Conservation (phyloP, 2,329 filamentous ascomycete species). For the Alternaria solani region DNA sequence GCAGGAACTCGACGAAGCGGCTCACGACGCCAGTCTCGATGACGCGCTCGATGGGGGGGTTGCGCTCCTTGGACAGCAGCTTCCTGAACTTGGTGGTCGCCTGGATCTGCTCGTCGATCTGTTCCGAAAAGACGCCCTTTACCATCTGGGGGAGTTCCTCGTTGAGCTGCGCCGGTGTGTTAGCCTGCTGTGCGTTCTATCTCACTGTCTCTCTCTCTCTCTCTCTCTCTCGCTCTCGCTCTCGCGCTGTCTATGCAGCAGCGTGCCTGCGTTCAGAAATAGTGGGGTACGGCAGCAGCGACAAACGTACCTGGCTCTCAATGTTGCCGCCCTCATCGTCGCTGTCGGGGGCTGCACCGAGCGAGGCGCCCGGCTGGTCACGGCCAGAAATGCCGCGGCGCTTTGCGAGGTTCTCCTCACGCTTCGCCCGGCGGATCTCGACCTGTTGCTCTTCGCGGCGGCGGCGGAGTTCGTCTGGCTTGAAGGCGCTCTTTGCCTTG, state of each 20-base stretch:
- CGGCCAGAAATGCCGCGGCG: conserved; percentile 89
- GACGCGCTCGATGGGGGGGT: conserved; percentile 98
- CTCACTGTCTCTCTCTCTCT: not conserved
- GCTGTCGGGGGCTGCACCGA: conserved; percentile 91
- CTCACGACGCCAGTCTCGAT: conserved; percentile 98
- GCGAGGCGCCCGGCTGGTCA: conserved; percentile 75
- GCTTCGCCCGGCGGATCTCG: conserved; percentile 97
- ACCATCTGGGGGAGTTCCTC: conserved; percentile 99
- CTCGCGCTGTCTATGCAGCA: too few relatives aligned
- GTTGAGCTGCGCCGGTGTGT: conserved; percentile 71
- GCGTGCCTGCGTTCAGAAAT: conserved; percentile 14
- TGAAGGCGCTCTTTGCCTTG: conserved; percentile 99
- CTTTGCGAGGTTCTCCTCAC: conserved; percentile 99
- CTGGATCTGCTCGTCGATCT: conserved; percentile 97
- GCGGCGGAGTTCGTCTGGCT: conserved; percentile 97
- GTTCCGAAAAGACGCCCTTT: conserved; percentile 95
- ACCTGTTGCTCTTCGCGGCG: conserved; percentile 99
- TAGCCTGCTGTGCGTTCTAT: conserved; percentile 16
- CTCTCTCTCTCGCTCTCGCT: too few relatives aligned
- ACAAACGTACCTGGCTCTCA: conserved; percentile 84
- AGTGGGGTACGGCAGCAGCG: conserved; percentile 23
- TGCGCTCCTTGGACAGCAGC: conserved; percentile 96
- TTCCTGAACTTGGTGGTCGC: conserved; percentile 99
- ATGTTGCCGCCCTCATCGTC: conserved; percentile 96
- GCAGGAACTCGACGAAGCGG: conserved; percentile 97